Conservation (phyloP, 306 rosid genomes). For the Citrullus colocynthis region DNA sequence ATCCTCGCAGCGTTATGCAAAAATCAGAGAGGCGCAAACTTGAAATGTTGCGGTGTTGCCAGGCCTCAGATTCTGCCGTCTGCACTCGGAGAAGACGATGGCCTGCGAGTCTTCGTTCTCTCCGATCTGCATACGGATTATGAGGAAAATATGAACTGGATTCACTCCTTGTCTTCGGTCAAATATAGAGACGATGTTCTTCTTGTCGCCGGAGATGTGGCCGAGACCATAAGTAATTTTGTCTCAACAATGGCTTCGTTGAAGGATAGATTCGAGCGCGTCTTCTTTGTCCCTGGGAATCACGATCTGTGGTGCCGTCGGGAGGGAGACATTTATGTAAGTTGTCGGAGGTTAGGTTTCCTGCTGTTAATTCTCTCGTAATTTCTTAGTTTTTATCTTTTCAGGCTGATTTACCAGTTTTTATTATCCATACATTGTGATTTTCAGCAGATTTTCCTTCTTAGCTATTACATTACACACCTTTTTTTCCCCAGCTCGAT, state of each 20-base stretch:
- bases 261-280: slow-evolving; percentile 61
- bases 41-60: slow-evolving; percentile 5
- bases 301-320: slow-evolving; percentile 85
- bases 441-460: background rate
- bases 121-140: slow-evolving; percentile 86
- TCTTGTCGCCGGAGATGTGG: slow-evolving; percentile 79
- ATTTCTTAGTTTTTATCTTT: background rate
- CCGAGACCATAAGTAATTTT: slow-evolving; percentile 54
- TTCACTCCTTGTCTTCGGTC: slow-evolving; percentile 30
- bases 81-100: slow-evolving; percentile 21
- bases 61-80: slow-evolving; percentile 42
- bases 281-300: slow-evolving; percentile 70
- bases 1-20: slow-evolving; percentile 22
- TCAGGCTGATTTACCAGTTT: background rate
- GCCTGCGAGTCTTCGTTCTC: slow-evolving; percentile 53
- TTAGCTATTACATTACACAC: background rate
- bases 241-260: slow-evolving; percentile 55
- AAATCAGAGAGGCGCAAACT: slow-evolving; percentile 19
- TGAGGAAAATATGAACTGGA: slow-evolving; percentile 75
- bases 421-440: background rate
- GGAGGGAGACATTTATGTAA: slow-evolving; percentile 45
- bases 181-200: slow-evolving; percentile 46
- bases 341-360: slow-evolving; percentile 10
- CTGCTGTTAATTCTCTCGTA: background rate
- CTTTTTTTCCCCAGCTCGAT: slow-evolving; percentile 38